Conservation (phyloP, 306 rosid genomes). For the Crotalaria pallida region DNA sequence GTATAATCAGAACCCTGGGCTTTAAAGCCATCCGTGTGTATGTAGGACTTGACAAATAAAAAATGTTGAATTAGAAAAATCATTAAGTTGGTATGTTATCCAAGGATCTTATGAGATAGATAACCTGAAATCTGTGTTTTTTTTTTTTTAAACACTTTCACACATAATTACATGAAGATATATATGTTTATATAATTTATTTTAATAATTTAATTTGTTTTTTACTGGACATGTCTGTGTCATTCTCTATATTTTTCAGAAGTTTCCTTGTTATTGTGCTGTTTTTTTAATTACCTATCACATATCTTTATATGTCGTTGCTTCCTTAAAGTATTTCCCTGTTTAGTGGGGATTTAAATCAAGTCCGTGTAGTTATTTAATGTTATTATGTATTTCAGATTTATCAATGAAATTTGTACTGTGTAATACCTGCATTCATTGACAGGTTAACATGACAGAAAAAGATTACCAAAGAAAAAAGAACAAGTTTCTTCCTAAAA, state of each 20-base stretch:
- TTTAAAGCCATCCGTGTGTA: background rate
- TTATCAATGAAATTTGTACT: background rate
- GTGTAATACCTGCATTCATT: constrained; percentile 20
- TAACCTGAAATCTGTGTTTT: background rate
- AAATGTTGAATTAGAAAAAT: background rate
- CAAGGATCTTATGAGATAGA: background rate
- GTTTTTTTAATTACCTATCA: background rate
- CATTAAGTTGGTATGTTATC: background rate
- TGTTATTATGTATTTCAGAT: background rate
- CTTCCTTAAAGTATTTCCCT: background rate
- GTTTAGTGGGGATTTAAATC: background rate
- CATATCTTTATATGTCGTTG: background rate
- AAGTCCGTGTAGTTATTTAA: background rate
- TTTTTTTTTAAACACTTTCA: background rate
- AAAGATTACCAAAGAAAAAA: constrained; percentile 95
- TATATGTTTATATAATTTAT: background rate
- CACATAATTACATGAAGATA: background rate
- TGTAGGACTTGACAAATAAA: background rate
- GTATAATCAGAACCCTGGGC: background rate
- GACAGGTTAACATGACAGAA: constrained; percentile 97
- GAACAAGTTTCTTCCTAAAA: constrained; percentile 94
- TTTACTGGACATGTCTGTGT: background rate
- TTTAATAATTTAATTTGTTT: background rate
- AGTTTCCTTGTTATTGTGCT: background rate
- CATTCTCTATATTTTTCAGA: background rate